These are phyloP conservation scores for Cordyceps tenuipes DNA, from an alignment of 2,329 filamentous ascomycete genomes.

Conservation along the genomic window DNA sequence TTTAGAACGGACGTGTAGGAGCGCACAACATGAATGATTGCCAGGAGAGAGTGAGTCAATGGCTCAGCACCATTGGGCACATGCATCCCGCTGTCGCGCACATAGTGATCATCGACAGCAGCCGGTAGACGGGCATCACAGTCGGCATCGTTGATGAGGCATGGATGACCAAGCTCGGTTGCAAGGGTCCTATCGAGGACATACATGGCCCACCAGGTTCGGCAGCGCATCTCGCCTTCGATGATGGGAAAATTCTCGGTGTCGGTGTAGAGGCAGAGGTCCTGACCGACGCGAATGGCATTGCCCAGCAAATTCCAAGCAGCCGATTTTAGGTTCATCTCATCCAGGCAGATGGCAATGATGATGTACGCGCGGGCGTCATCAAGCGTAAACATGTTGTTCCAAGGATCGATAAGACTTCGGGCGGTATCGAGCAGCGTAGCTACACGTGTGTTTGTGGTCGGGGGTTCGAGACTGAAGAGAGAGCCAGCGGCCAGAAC, in stretches of 20 bases:
- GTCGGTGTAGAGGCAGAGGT: constrained; percentile 72
- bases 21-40: constrained; percentile 73
- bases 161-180: constrained; percentile 71
- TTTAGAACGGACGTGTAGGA: constrained; percentile 67
- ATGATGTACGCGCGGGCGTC: constrained; percentile 66
- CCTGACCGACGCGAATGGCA: constrained; percentile 72
- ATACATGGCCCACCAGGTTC: constrained; percentile 93
- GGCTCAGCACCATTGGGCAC: constrained; percentile 44
- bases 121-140: constrained; percentile 77
- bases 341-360: constrained; percentile 69
- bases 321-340: constrained; percentile 77
- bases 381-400: constrained; percentile 67
- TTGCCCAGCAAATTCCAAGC: constrained; percentile 81
- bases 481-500: constrained; percentile 77
- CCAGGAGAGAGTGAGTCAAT: constrained; percentile 63
- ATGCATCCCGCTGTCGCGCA: constrained; percentile 49
- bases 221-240: constrained; percentile 76
- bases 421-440: constrained; percentile 65
- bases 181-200: constrained; percentile 75
- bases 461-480: constrained; percentile 49
- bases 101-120: constrained; percentile 71
- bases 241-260: constrained; percentile 63
- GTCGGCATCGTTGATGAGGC: constrained; percentile 78
- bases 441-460: constrained; percentile 44
- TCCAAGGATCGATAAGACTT: constrained; percentile 69